Conservation (phyloP, 2,329 filamentous ascomycete species). For the Hymenoscyphus scutula region DNA sequence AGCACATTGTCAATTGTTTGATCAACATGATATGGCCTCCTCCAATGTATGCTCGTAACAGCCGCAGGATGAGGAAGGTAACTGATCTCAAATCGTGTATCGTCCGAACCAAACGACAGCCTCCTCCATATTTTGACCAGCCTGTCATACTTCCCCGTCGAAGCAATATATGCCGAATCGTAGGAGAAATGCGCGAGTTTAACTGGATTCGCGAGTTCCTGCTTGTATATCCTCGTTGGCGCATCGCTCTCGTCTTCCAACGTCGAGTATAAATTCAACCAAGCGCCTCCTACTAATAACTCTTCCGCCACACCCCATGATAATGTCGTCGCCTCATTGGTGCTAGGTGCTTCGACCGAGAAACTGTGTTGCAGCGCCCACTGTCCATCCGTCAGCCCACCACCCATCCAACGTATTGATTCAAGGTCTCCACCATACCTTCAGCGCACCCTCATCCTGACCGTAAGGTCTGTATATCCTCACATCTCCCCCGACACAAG, state of each 20-base stretch:
- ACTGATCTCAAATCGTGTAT: constrained; percentile 83
- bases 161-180: constrained; percentile 84
- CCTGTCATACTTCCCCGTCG: constrained; percentile 72
- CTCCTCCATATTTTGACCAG: constrained; percentile 92
- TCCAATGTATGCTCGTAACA: constrained; percentile 86
- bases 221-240: constrained; percentile 67
- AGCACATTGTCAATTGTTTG: constrained; percentile 82
- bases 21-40: constrained; percentile 70
- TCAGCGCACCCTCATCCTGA: constrained; percentile 66
- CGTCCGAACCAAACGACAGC: constrained; percentile 76
- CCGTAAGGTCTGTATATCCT: constrained; percentile 78
- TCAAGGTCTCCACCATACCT: constrained; percentile 51
- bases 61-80: constrained; percentile 82
- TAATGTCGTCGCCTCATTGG: constrained; percentile 52
- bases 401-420: constrained; percentile 2
- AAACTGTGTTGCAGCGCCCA: constrained; percentile 66
- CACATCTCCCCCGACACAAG: constrained; percentile 63
- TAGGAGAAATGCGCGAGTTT: constrained; percentile 79
- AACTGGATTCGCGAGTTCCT: constrained; percentile 67
- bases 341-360: constrained; percentile 42
- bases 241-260: constrained; percentile 35
- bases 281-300: constrained; percentile 71
- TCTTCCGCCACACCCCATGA: constrained; percentile 90
- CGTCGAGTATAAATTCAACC: constrained; percentile 66
- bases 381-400: constrained; percentile 40